Conservation (phyloP, 768 basidiomycete species). For the Clavaria fumosa region DNA sequence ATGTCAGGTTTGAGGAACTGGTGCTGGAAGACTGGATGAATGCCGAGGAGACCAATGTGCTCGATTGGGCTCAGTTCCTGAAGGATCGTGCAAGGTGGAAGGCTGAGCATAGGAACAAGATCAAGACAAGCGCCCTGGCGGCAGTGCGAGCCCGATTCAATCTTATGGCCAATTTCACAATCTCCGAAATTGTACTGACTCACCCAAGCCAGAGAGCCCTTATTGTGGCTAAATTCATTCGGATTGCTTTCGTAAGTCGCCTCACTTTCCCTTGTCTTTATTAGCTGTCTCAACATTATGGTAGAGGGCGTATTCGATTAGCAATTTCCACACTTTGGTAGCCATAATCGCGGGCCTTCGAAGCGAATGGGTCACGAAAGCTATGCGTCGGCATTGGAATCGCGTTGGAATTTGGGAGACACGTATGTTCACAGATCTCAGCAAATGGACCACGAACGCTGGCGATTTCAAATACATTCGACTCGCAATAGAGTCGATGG, state of each 20-base stretch:
- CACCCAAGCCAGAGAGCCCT: conserved; percentile 44
- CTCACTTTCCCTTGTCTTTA: not conserved
- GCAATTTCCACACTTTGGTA: conserved; percentile 65
- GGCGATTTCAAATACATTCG: conserved; percentile 70
- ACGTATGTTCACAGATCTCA: conserved; percentile 60
- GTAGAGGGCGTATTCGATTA: conserved; percentile 68
- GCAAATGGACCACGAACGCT: conserved; percentile 40
- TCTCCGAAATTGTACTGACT: conserved; percentile 70
- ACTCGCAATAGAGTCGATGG: conserved; percentile 42
- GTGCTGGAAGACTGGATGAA: conserved; percentile 57
- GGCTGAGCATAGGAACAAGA: conserved; percentile 35
- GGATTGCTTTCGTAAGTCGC: conserved; percentile 64
- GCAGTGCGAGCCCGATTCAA: conserved; percentile 75
- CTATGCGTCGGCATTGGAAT: conserved; percentile 53
- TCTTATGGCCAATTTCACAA: conserved; percentile 64
- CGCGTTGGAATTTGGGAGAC: conserved; percentile 55
- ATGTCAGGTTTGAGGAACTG: conserved; percentile 80
- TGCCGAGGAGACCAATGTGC: conserved; percentile 46
- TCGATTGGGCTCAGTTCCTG: conserved; percentile 75
- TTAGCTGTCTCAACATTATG: conserved; percentile 3
- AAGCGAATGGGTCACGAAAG: conserved; percentile 49
- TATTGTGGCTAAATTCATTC: conserved; percentile 67
- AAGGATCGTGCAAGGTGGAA: conserved; percentile 61
- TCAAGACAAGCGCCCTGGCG: conserved; percentile 57
- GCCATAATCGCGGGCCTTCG: conserved; percentile 69